Evolutionary conservation across 1,139 yeast genomes (phyloP), one percentile per base, ranked within the genome.

Genomic region (Lodderomyces parapsilosis): DNA sequence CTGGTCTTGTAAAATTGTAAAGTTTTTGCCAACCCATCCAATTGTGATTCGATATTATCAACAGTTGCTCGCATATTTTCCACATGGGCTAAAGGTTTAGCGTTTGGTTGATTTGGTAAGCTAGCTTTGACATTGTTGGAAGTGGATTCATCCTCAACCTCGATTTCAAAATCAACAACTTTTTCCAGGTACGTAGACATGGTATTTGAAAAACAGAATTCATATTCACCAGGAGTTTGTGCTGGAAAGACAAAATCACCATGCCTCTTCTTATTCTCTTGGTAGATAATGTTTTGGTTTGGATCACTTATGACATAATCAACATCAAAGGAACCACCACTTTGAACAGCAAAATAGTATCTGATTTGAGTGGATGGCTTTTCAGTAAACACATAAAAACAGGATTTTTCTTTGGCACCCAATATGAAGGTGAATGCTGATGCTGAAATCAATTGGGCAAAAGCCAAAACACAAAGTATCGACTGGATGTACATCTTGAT

Each of bases 1-100:
- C 99, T 83, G n/a, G 95, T 83, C 66, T 84, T 86, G 74, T 91
- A 90, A 66, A 90, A 86, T 58, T 85, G 86, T 58, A 89, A 71
- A 34, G 83, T 71, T 54, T 83, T 79, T 53, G 80, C 70, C 54
- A 93, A 73, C 20, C 76, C 76, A 52, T 80, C 79, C 60, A 89
- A 74, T 56, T 86, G 86, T 20, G 65, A 59, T 55, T 90, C 96
- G 51, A 93, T 83, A 44, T 68, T 70, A 48, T 75, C 74, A 33
- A 82, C 81, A 2, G 86, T 74, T 30, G 58, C 49, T 57, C 73
- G 73, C 82, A 87, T 76, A 52, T 76, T 79, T 58, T 84, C 82
- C 48, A 80, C 80, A 51, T 72, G 77, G 19, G 80, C 81, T 54
- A 76, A 71, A 20, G 83, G 82, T 54, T 74, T 72, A 35, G 74